Evolutionary conservation across 2,329 filamentous ascomycete genomes (phyloP), one percentile per base, ranked within the genome.

Genomic region (Hortaea werneckii): DNA sequence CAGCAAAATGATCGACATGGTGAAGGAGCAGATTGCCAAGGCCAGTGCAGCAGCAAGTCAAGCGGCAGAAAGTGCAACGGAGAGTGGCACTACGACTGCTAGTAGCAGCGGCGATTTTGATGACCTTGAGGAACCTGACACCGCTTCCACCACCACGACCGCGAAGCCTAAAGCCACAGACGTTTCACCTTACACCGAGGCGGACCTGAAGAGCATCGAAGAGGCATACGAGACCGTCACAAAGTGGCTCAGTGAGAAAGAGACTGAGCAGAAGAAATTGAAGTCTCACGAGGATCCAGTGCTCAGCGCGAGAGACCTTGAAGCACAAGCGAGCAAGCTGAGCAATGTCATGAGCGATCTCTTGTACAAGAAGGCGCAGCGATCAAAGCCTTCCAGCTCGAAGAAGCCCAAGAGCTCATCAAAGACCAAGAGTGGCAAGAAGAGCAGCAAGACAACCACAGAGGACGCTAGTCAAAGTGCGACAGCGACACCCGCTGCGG

Each of bases 171-270:
- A 65, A 29, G 64, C 67, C 32, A 62, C 77, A 0, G 75, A 79
- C 26, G 77, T 82, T 37, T 78, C 83, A 12, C 69, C 84, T 34
- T 94, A 94, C 68, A 82, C 76, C 0, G 68, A 79, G 6, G 78
- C 83, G 29, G 89, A 96, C 58, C 71, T 95, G 29, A 72, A 75
- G 37, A 70, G 74, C 41, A 71, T 92, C 26, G 76, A 81, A 43
- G 73, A 77, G 8, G 68, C 80, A 12, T 78, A 82, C 58, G 75
- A 79, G 28, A 74, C 77, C 10, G 78, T 82, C 12, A 69, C 75
- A 11, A 71, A 75, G 13, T 98, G 90, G 90, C 73, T 98, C 13
- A 76, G 80, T 29, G 77, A 83, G 53, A 83, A 85, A 61, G 67
- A 85, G 41, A 70, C 74, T 2, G 75, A 77, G 55, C 90, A 96